These are phyloP conservation scores for Ceratobasidium sp. DNA, from an alignment of 1,284 basidiomycete genomes.

Conservation along the genomic window DNA sequence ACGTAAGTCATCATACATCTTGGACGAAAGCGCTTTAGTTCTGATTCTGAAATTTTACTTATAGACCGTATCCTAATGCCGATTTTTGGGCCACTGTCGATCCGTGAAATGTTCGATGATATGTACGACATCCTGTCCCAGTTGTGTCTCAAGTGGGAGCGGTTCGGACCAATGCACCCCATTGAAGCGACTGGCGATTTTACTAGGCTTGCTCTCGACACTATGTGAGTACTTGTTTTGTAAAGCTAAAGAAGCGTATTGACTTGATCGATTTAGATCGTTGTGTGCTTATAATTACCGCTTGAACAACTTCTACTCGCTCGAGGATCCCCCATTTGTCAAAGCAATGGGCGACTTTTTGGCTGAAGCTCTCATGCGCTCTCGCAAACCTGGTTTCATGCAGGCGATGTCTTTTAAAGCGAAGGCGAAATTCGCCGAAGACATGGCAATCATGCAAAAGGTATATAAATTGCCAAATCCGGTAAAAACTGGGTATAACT, in stretches of 20 bases:
- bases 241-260: no score
- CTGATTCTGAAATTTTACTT: no score
- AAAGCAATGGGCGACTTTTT: slow-evolving; percentile 51
- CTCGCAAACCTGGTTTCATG: slow-evolving; percentile 46
- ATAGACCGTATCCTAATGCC: slow-evolving; percentile 69
- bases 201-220: slow-evolving; percentile 66
- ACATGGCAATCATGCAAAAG: slow-evolving; percentile 50
- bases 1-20: slow-evolving; percentile 56
- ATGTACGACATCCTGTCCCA: slow-evolving; percentile 68
- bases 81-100: slow-evolving; percentile 65
- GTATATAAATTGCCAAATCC: slow-evolving; percentile 25
- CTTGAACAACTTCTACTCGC: slow-evolving; percentile 56
- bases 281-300: slow-evolving; percentile 60
- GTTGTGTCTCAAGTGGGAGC: slow-evolving; percentile 65
- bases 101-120: slow-evolving; percentile 66
- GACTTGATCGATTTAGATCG: slow-evolving; percentile 51
- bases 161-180: slow-evolving; percentile 62
- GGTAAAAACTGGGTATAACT: no score
- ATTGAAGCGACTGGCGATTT: slow-evolving; percentile 67
- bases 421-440: slow-evolving; percentile 47
- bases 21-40: background rate
- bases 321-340: slow-evolving; percentile 58
- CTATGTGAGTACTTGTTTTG: slow-evolving; percentile 54
- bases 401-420: slow-evolving; percentile 45
- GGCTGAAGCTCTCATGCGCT: slow-evolving; percentile 46